Percentiles rank a stretch among this genome's conserved stretches.
These are phyloP conservation scores for Millerozyma miso DNA, from an alignment of 805 yeast genomes.

Conservation along the genomic window DNA sequence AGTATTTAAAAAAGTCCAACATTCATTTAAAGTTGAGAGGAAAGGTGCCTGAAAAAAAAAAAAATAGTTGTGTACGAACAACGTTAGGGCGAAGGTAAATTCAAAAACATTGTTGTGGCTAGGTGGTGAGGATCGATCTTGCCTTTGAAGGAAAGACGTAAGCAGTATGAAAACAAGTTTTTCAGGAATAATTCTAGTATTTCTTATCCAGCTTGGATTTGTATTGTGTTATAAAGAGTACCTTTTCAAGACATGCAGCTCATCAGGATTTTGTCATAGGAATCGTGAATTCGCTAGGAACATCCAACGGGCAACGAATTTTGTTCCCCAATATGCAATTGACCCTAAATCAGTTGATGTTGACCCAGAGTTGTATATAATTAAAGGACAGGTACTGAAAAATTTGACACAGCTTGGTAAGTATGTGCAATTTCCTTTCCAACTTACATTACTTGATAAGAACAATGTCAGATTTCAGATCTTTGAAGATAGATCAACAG, in stretches of 20 bases:
- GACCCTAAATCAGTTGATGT: conserved; percentile 14
- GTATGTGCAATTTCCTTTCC: conserved; percentile 49
- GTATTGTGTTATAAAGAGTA: conserved; percentile 50
- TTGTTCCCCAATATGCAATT: conserved; percentile 20
- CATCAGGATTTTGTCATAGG: conserved; percentile 80
- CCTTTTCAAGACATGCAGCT: conserved; percentile 71
- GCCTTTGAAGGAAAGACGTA: not conserved
- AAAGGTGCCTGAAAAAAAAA: not conserved
- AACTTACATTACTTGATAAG: conserved; percentile 51
- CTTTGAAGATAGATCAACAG: conserved; percentile 52
- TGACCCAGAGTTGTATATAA: conserved; percentile 17
- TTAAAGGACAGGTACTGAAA: conserved; percentile 49
- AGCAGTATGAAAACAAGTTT: not conserved
- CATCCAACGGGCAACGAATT: conserved; percentile 8
- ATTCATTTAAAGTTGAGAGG: not conserved
- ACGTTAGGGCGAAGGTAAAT: not conserved
- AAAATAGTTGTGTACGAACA: not conserved
- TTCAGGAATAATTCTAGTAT: not conserved
- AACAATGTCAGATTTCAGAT: conserved; percentile 57
- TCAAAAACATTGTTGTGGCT: not conserved
- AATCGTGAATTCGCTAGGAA: conserved; percentile 61
- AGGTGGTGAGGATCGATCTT: not conserved
- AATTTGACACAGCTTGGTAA: conserved; percentile 13
- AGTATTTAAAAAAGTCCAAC: too few relatives aligned
- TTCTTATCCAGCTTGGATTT: not conserved